Evolutionary conservation across 1,284 basidiomycete genomes (phyloP).

Genomic region (Cryptococcus amylolentus): DNA sequence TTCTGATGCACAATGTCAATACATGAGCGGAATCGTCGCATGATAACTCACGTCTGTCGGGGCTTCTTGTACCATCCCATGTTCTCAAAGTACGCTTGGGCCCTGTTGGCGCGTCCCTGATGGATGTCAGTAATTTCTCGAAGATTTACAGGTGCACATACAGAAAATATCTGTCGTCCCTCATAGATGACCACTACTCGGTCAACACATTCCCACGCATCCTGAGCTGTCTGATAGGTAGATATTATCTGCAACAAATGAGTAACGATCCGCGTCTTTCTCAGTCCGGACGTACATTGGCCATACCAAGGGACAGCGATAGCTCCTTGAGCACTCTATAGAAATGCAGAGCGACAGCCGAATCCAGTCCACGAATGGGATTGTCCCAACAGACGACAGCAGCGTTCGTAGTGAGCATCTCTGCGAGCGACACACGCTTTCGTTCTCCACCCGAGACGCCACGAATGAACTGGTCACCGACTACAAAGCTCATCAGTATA

Average conservation of each 20-base stretch:
- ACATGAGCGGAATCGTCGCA: neutral
- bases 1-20: neutral
- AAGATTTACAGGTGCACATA: neutral
- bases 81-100: neutral
- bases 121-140: neutral
- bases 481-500: conserved; percentile 12
- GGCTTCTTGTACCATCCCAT: neutral
- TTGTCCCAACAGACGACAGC: conserved; percentile 37
- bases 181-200: neutral
- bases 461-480: neutral
- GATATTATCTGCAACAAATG: neutral
- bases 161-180: neutral
- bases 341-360: conserved; percentile 63
- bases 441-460: conserved; percentile 3
- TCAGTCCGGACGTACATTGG: neutral
- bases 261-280: neutral
- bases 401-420: conserved; percentile 2
- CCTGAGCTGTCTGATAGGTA: neutral
- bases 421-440: conserved; percentile 8
- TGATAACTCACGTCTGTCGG: neutral
- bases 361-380: conserved; percentile 76
- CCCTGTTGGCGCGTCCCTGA: neutral
- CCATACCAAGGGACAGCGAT: neutral
- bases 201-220: neutral
- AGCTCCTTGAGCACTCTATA: neutral